A percentile compares a stretch with the other conserved stretches of the same genome.
phyloP scores from a whole-genome alignment of 768 basidiomycete species.

The Megacollybia marginata region DNA sequence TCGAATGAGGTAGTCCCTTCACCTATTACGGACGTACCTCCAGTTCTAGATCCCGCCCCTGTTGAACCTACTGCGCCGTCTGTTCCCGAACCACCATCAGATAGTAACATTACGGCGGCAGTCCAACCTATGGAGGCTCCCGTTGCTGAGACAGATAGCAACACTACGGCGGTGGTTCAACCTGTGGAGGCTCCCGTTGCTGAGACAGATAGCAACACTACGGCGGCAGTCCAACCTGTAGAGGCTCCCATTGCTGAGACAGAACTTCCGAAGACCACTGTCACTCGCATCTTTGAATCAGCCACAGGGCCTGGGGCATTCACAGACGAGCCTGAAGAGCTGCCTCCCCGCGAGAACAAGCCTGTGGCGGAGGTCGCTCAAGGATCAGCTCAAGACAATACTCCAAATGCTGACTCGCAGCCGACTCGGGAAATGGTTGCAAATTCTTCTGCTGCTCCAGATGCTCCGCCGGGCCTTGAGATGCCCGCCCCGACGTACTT shows the following conservation, averaged over 20 bases:
- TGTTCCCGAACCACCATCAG: background rate
- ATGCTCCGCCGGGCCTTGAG: conserved; percentile 12
- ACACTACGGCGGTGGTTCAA: conserved; percentile 2
- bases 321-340: conserved; percentile 42
- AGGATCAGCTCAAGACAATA: background rate
- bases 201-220: background rate
- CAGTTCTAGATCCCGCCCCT: background rate
- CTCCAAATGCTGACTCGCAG: background rate
- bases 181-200: background rate
- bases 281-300: conserved; percentile 3
- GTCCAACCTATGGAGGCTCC: conserved; percentile 4
- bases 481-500: background rate
- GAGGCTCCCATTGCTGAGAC: conserved; percentile 3
- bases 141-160: conserved; percentile 1
- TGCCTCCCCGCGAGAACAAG: conserved; percentile 8
- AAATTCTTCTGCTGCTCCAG: conserved; percentile 9
- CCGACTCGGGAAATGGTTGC: conserved; percentile 3
- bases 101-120: background rate
- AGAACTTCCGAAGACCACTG: background rate
- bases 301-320: conserved; percentile 40
- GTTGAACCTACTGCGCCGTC: background rate
- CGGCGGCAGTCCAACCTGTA: conserved; percentile 1
- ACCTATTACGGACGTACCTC: background rate
- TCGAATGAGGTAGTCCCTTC: conserved; percentile 19
- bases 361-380: background rate